Conservation (phyloP, 352 stramenopile genomes). For the Pythium apleroticum region DNA sequence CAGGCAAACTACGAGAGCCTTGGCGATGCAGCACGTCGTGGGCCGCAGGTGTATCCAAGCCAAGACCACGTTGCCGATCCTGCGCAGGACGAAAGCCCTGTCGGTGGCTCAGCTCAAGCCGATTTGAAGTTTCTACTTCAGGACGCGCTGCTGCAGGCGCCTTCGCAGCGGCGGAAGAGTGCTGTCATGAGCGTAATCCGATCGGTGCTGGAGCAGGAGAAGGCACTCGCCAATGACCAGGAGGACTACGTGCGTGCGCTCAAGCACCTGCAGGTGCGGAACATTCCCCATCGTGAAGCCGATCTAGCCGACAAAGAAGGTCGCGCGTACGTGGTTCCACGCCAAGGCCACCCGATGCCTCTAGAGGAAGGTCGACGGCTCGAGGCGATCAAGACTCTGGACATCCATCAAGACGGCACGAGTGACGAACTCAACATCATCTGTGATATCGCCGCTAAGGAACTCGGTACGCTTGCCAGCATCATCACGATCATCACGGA, state of each 20-base stretch:
- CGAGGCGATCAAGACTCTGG: slow-evolving; percentile 34
- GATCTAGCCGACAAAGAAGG: slow-evolving; percentile 3
- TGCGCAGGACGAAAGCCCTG: not conserved
- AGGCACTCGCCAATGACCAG: slow-evolving; percentile 24
- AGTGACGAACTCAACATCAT: slow-evolving; percentile 60
- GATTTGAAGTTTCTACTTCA: slow-evolving; percentile 41
- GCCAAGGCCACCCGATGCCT: slow-evolving; percentile 4
- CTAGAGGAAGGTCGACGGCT: slow-evolving; percentile 44
- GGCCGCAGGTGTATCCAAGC: slow-evolving; percentile 8
- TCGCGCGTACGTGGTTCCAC: not conserved
- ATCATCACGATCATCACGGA: slow-evolving; percentile 54
- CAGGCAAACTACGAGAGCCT: slow-evolving; percentile 43
- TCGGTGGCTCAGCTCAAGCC: slow-evolving; percentile 22
- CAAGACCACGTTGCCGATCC: not conserved
- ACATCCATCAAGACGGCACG: slow-evolving; percentile 31
- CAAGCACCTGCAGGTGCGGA: slow-evolving; percentile 1
- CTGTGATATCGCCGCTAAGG: slow-evolving; percentile 51
- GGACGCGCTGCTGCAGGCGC: slow-evolving; percentile 34
- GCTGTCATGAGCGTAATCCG: slow-evolving; percentile 52
- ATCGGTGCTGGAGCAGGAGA: slow-evolving; percentile 47
- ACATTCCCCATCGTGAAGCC: not conserved
- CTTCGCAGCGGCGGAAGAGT: slow-evolving; percentile 35
- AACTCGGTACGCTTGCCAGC: slow-evolving; percentile 36
- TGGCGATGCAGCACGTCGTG: not conserved
- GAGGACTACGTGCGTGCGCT: slow-evolving; percentile 18